Evolutionary conservation across 2,329 filamentous ascomycete species (phyloP).

Genomic region (Aspergillus transmontanensis): DNA sequence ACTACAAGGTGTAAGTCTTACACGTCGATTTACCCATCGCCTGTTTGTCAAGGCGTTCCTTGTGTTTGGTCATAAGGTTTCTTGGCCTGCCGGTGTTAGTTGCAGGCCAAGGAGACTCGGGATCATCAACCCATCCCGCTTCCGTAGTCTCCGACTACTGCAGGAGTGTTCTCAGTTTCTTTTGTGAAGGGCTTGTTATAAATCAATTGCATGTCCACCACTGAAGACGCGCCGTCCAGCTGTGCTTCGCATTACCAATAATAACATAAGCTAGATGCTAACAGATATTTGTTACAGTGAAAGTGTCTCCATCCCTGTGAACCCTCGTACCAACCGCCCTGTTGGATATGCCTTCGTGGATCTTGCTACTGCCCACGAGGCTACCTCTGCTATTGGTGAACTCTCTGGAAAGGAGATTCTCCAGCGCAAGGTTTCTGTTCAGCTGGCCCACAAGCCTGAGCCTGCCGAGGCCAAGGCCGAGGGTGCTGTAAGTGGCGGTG

Average conservation of each 20-base stretch:
- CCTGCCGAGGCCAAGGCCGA: constrained; percentile 75
- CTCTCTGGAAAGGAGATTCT: constrained; percentile 97
- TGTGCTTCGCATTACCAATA: neutral
- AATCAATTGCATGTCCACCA: neutral
- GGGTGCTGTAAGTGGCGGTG: constrained; percentile 69
- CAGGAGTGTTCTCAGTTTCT: neutral
- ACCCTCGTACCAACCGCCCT: constrained; percentile 96
- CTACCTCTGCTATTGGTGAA: constrained; percentile 91
- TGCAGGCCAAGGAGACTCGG: neutral
- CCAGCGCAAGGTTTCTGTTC: constrained; percentile 98
- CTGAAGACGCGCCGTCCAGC: neutral
- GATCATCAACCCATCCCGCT: neutral
- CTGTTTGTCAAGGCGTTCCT: constrained; percentile 6
- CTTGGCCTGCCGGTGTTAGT: neutral
- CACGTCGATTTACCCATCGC: constrained; percentile 14
- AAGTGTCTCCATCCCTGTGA: constrained; percentile 98
- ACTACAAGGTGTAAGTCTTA: constrained; percentile 90
- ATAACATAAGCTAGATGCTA: constrained; percentile 26
- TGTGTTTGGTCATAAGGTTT: constrained; percentile 8
- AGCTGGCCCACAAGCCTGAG: constrained; percentile 97
- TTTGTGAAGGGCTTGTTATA: too few species aligned
- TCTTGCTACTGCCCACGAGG: constrained; percentile 90
- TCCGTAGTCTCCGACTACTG: neutral
- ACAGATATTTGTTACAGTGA: constrained; percentile 64
- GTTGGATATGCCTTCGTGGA: constrained; percentile 99